These are phyloP conservation scores for Colletotrichum australisinense DNA, from an alignment of 2,329 filamentous ascomycete species.

Conservation along the genomic window DNA sequence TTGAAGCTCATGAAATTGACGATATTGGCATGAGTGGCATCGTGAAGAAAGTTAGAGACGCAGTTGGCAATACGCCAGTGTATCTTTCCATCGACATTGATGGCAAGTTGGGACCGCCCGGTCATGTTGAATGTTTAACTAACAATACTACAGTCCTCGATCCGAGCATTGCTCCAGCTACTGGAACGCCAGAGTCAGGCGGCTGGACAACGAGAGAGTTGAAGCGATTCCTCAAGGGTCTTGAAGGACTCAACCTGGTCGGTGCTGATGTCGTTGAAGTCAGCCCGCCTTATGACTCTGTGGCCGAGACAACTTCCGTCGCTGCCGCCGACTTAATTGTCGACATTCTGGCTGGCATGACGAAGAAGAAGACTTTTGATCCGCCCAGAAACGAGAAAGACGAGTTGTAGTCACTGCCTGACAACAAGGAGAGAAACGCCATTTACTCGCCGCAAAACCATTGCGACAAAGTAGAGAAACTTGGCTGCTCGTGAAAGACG, in stretches of 20 bases:
- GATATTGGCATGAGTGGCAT: conserved; percentile 80
- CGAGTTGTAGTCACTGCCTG: not conserved
- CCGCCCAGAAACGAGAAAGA: not conserved
- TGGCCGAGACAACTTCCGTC: conserved; percentile 79
- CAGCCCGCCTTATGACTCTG: conserved; percentile 83
- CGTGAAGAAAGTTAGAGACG: conserved; percentile 74
- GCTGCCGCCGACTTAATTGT: conserved; percentile 6
- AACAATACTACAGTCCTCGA: not conserved
- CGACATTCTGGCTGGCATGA: conserved; percentile 1
- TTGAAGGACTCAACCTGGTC: not conserved
- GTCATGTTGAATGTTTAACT: not conserved
- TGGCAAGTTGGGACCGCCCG: not conserved
- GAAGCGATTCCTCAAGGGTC: not conserved
- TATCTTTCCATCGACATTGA: not conserved
- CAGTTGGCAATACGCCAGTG: not conserved
- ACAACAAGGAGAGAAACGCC: not conserved
- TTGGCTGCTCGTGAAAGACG: not conserved
- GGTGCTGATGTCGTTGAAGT: conserved; percentile 73
- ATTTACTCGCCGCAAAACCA: not conserved
- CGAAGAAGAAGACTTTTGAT: not conserved
- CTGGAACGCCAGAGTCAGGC: not conserved
- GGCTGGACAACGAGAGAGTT: not conserved
- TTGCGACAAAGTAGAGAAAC: not conserved
- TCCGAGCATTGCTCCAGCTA: not conserved
- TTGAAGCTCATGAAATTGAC: conserved; percentile 88